Percentiles rank a stretch among this genome's conserved stretches.
Evolutionary conservation across 805 yeast genomes (phyloP).

Genomic region (Wickerhamia fluorescens): DNA sequence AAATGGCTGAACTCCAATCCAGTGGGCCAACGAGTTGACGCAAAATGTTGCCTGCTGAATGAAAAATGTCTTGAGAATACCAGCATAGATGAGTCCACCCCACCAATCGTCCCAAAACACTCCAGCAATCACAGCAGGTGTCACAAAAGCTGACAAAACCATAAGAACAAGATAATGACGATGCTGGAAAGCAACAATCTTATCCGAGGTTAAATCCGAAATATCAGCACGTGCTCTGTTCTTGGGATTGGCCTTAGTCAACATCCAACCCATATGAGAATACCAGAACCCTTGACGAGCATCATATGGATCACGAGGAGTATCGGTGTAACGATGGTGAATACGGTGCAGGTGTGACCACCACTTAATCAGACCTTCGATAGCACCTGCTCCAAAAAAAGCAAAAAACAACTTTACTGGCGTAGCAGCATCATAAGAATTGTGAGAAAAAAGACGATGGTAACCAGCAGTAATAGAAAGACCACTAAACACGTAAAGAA

Average conservation of each 20-base stretch:
- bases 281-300: slow-evolving; percentile 81
- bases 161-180: slow-evolving; percentile 62
- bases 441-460: slow-evolving; percentile 75
- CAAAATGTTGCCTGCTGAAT: slow-evolving; percentile 85
- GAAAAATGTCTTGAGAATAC: slow-evolving; percentile 58
- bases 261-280: slow-evolving; percentile 85
- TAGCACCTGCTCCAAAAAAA: slow-evolving; percentile 73
- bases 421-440: slow-evolving; percentile 56
- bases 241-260: slow-evolving; percentile 72
- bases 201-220: slow-evolving; percentile 66
- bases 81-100: slow-evolving; percentile 78
- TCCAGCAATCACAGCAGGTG: slow-evolving; percentile 47
- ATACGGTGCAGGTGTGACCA: slow-evolving; percentile 84
- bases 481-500: slow-evolving; percentile 56
- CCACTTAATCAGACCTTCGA: slow-evolving; percentile 85
- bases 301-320: slow-evolving; percentile 77
- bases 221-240: slow-evolving; percentile 77
- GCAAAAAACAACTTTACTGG: slow-evolving; percentile 63
- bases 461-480: slow-evolving; percentile 79
- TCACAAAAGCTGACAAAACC: slow-evolving; percentile 51
- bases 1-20: slow-evolving; percentile 81
- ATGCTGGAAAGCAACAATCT: slow-evolving; percentile 77
- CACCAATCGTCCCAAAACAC: slow-evolving; percentile 26
- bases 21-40: slow-evolving; percentile 80
- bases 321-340: slow-evolving; percentile 83